Base-by-base conservation (phyloP, 106 monocot genomes). In the Acorus gramineus region DNA sequence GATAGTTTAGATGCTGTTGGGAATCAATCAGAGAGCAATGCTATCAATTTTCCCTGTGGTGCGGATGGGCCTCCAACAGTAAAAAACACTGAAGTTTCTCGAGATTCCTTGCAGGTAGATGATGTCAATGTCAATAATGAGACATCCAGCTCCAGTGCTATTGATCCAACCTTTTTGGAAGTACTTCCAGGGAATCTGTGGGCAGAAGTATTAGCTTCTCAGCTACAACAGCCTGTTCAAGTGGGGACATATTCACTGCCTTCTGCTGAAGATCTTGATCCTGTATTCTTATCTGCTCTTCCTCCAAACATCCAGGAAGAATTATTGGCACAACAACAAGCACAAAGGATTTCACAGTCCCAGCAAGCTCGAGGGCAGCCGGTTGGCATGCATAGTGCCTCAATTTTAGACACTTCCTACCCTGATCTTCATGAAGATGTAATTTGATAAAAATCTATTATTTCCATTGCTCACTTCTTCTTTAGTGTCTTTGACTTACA, bases 351-450 rank as follows among this genome's bases (percentile, higher is more conserved):
- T 59, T 53, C 60, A 50, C 78, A 81, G 2, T 71, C 73, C 52
- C 82, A 81, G 53, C 79, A 74, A 50, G 58, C 67, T 55, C 71
- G 68, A 65, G 84, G 85, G 2, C 82, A 82, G 53, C 79, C 89
- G 51, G 89, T 82, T 64, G 89, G 85, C 47, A 89, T 89, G 89
- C 82, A 89, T 73, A 85, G 76, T 79, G 89, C 85, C 66, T 89
- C 89, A 46, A 85, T 89, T 66, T 81, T 89, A 57, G 89, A 84
- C 66, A 89, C 89, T 66, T 89, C 85, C 56, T 79, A 84, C 52
- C 82, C 89, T 52, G 89, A 89, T 52, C 49, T 89, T 3, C 81
- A 85, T 56, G 85, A 89, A 79, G 89, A 89, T 77, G 83, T 83
- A 54, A 28, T 28, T 28, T 28, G 28, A 28, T 28, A 28, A 28